Base-by-base conservation (phyloP, 768 basidiomycete species). In the Paxillus involutus region DNA sequence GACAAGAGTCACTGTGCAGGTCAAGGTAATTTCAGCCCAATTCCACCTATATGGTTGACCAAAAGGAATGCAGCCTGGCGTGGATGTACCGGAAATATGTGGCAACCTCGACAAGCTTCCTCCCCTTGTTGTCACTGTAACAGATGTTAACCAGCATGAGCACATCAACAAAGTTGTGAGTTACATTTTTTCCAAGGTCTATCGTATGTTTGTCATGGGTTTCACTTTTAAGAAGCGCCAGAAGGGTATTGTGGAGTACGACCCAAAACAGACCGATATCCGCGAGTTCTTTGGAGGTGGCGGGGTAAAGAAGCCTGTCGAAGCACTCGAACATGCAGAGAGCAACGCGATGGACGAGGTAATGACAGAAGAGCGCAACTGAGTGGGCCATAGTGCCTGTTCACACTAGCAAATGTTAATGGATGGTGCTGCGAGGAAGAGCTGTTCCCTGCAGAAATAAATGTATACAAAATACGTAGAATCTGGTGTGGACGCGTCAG, bases 181-280 rank as follows among this genome's bases (percentile, higher is more conserved):
- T 74, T 17, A 10, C 17, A 33, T 16, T 26, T 21, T 30, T 45
- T 46, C 30, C 37, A 12, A 14, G 32, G 40, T 7, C 9, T 39
- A 26, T 17, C 33, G 42, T 37, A 24, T 17, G 47, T 36, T 52
- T 12, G 33, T 53, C 39, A 63, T 42, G 46, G 45, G 29, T 52
- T 26, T 4, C 73, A 71, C 65, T 66, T 48, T 42, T 47, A 56
- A 81, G 80, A 77, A 73, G 44, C 82, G 91, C 4, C 91, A 94
- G 67, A 81, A 78, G 55, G 89, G 89, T 3, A 90, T 92, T 1
- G 86, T 91, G 44, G 86, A 85, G 1, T 79, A 86, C 63, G 91
- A 94, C 63, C 82, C 84, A 30, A 82, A 81, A 54, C 91, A 95
- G 66, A 77, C 80, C 57, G 83, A 87, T 63, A 87, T 94, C 44